A percentile compares a stretch with the other conserved stretches of the same genome.
phyloP scores from a whole-genome alignment of 257 asterid genomes.

The Mentha longifolia region DNA sequence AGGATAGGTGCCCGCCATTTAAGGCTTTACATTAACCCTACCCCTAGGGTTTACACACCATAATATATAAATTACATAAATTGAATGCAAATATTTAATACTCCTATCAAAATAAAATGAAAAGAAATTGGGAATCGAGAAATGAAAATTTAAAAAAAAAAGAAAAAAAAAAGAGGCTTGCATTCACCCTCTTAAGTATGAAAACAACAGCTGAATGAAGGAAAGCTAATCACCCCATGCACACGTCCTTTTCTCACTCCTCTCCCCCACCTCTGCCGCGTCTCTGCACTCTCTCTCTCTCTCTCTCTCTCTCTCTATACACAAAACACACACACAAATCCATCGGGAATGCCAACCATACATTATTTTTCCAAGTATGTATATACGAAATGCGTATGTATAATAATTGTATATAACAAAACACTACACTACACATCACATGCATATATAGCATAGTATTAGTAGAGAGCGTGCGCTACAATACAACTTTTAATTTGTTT shows the following conservation, averaged over 20 bases:
- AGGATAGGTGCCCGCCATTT: conserved; percentile 84
- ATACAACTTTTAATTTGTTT: not conserved
- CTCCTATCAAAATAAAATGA: not conserved
- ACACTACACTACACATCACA: not conserved
- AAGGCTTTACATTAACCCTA: conserved; percentile 61
- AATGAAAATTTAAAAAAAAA: not conserved
- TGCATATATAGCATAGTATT: not conserved
- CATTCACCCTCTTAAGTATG: conserved; percentile 55
- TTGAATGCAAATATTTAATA: not conserved
- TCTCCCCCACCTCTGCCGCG: conserved; percentile 81
- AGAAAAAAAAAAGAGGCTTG: not conserved
- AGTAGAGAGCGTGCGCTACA: conserved; percentile 7
- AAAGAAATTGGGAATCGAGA: conserved; percentile 42
- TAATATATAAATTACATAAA: not conserved
- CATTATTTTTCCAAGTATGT: conserved; percentile 30
- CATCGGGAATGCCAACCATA: conserved; percentile 86
- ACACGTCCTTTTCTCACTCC: conserved; percentile 82
- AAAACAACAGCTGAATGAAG: conserved; percentile 89
- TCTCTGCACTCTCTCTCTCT: conserved; percentile 33
- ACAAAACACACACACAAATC: conserved; percentile 23
- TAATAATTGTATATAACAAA: not conserved
- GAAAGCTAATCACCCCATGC: conserved; percentile 82
- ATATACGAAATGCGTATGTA: not conserved
- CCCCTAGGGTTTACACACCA: conserved; percentile 24
- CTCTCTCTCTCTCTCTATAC: conserved; percentile 31